phyloP scores from a whole-genome alignment of 2,329 filamentous ascomycete species.

The Alternaria hordeiaustralica region DNA sequence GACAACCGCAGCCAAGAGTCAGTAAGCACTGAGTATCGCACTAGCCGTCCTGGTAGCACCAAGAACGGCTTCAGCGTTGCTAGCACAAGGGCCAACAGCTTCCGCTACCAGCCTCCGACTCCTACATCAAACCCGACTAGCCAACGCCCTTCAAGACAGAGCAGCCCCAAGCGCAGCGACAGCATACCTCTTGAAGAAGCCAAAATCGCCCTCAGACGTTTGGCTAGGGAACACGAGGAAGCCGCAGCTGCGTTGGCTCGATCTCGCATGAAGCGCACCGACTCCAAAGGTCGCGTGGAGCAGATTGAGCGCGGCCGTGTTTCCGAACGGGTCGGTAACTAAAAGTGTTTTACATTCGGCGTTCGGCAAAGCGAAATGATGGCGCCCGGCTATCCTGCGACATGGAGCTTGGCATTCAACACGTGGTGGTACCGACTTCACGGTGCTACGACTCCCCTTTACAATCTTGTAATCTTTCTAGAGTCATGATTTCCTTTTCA shows the following conservation, averaged over 20 bases:
- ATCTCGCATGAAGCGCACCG: slow-evolving; percentile 16
- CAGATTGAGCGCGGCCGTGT: slow-evolving; percentile 28
- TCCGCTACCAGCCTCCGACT: slow-evolving; percentile 29
- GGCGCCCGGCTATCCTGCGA: not conserved
- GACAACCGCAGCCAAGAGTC: slow-evolving; percentile 39
- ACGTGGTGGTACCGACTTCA: not conserved
- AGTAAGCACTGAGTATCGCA: slow-evolving; percentile 35
- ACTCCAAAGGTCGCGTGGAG: slow-evolving; percentile 19
- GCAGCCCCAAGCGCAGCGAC: slow-evolving; percentile 37
- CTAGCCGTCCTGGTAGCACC: slow-evolving; percentile 29
- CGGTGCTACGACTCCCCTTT: not conserved
- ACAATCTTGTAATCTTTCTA: not conserved
- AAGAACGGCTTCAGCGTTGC: slow-evolving; percentile 34
- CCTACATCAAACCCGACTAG: slow-evolving; percentile 28
- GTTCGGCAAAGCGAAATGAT: not conserved
- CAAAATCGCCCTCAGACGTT: slow-evolving; percentile 30
- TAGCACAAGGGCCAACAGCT: slow-evolving; percentile 38
- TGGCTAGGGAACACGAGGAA: slow-evolving; percentile 39
- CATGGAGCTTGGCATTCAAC: not conserved
- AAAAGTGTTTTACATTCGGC: slow-evolving; percentile 5
- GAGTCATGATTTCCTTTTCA: not conserved
- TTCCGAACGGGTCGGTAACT: slow-evolving; percentile 20
- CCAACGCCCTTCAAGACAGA: slow-evolving; percentile 32
- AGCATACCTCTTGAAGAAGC: slow-evolving; percentile 41
- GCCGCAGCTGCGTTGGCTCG: slow-evolving; percentile 23